A percentile compares a stretch with the other conserved stretches of the same genome.
Conservation (phyloP, 2,329 filamentous ascomycete species). For the Cercospora citrullina region DNA sequence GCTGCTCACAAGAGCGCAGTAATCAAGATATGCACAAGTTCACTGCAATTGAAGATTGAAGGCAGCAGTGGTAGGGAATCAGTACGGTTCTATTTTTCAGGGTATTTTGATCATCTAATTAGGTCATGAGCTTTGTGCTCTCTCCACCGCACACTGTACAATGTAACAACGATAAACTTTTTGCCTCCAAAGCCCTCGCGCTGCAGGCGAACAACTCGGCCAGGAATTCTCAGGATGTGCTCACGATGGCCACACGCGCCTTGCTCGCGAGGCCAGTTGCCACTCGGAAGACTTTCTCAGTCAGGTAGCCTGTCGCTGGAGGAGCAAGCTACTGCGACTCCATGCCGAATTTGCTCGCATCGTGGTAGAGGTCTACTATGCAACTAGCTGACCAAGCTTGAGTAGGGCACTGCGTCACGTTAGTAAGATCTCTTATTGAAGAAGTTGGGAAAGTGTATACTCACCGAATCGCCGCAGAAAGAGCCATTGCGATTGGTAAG, state of each 20-base stretch:
- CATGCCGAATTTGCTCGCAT: slow-evolving; percentile 55
- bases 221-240: neutral
- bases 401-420: slow-evolving; percentile 70
- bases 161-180: neutral
- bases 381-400: slow-evolving; percentile 96
- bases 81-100: neutral
- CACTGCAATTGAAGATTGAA: neutral
- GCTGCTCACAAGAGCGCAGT: neutral
- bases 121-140: neutral
- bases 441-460: slow-evolving; percentile 39
- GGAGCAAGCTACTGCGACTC: slow-evolving; percentile 16
- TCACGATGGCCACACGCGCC: slow-evolving; percentile 5
- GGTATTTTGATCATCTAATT: slow-evolving; percentile 7
- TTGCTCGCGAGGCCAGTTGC: neutral
- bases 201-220: neutral
- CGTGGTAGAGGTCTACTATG: slow-evolving; percentile 93
- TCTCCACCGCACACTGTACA: neutral
- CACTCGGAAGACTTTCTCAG: slow-evolving; percentile 7
- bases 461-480: slow-evolving; percentile 82
- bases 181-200: neutral
- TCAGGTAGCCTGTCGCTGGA: slow-evolving; percentile 13
- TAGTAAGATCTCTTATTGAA: slow-evolving; percentile 29
- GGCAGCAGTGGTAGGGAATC: neutral
- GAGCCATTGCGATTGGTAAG: slow-evolving; percentile 87
- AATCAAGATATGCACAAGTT: neutral